Evolutionary conservation across 2,329 filamentous ascomycete genomes (phyloP).

Genomic region (Pyricularia sp.): DNA sequence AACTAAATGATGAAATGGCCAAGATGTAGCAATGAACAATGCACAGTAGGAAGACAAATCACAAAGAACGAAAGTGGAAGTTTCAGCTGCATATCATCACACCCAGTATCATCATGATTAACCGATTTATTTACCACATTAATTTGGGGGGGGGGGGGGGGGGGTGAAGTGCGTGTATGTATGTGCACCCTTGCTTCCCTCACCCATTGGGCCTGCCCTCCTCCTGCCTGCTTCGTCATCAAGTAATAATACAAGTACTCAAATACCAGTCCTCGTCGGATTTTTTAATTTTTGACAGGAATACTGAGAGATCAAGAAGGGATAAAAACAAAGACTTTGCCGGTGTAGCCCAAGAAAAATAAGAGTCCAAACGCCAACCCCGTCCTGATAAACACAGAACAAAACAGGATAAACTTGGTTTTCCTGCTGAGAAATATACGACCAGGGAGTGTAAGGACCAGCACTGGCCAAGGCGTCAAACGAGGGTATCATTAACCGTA

Average conservation of each 20-base stretch:
- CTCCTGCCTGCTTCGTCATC: neutral
- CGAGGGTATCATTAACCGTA: slow-evolving; percentile 1
- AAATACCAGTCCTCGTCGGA: neutral
- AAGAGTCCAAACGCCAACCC: neutral
- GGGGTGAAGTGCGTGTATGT: neutral
- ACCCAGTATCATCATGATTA: neutral
- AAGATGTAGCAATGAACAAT: neutral
- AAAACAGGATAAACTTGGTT: neutral
- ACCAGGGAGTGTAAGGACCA: neutral
- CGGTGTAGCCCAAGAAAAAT: neutral
- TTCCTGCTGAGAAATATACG: neutral
- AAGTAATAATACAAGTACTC: neutral
- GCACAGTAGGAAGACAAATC: neutral
- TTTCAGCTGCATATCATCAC: neutral
- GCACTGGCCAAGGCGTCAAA: neutral
- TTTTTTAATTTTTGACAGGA: neutral
- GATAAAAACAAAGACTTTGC: neutral
- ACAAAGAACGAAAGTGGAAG: neutral
- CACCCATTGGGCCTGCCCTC: neutral
- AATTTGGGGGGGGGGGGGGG: too few relatives aligned
- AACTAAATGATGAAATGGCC: neutral
- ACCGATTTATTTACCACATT: neutral
- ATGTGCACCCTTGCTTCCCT: neutral
- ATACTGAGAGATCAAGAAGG: neutral
- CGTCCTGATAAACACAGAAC: neutral